These are phyloP conservation scores for Cyberlindnera sargentensis DNA, from an alignment of 805 yeast species.

Conservation along the genomic window DNA sequence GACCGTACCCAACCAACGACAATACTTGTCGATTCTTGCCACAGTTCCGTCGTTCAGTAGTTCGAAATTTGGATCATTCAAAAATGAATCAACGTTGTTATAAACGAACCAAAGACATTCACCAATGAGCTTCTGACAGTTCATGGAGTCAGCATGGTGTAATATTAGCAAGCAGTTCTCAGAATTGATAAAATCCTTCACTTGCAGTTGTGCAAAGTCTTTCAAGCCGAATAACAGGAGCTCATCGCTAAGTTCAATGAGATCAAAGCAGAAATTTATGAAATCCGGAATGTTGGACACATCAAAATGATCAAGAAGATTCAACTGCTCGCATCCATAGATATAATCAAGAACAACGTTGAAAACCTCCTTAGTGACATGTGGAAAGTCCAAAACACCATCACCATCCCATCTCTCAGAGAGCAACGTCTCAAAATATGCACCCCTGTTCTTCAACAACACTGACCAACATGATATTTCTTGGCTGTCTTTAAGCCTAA, in stretches of 20 bases:
- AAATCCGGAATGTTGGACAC: slow-evolving; percentile 29
- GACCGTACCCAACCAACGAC: slow-evolving; percentile 29
- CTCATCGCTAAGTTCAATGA: slow-evolving; percentile 58
- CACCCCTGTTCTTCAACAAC: slow-evolving; percentile 49
- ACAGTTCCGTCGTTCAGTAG: slow-evolving; percentile 13
- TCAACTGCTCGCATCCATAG: slow-evolving; percentile 44
- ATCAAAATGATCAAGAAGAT: slow-evolving; percentile 27
- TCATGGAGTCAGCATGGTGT: slow-evolving; percentile 42
- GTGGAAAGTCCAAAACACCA: slow-evolving; percentile 33
- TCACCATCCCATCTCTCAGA: slow-evolving; percentile 46
- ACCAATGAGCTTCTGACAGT: slow-evolving; percentile 48
- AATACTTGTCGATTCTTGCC: slow-evolving; percentile 25
- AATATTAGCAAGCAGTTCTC: slow-evolving; percentile 57
- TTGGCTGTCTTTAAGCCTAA: slow-evolving; percentile 43
- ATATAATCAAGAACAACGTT: slow-evolving; percentile 44
- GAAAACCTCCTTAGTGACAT: slow-evolving; percentile 38
- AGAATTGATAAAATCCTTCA: slow-evolving; percentile 47
- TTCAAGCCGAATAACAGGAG: slow-evolving; percentile 53
- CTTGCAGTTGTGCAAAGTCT: slow-evolving; percentile 50
- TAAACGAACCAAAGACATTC: slow-evolving; percentile 64
- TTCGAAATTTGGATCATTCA: slow-evolving; percentile 32
- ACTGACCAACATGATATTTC: slow-evolving; percentile 37
- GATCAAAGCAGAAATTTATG: slow-evolving; percentile 46
- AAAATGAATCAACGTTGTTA: slow-evolving; percentile 53
- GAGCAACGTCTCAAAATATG: slow-evolving; percentile 54